Base-by-base conservation (phyloP, 2,329 filamentous ascomycete genomes). In the Colletotrichum godetiae region DNA sequence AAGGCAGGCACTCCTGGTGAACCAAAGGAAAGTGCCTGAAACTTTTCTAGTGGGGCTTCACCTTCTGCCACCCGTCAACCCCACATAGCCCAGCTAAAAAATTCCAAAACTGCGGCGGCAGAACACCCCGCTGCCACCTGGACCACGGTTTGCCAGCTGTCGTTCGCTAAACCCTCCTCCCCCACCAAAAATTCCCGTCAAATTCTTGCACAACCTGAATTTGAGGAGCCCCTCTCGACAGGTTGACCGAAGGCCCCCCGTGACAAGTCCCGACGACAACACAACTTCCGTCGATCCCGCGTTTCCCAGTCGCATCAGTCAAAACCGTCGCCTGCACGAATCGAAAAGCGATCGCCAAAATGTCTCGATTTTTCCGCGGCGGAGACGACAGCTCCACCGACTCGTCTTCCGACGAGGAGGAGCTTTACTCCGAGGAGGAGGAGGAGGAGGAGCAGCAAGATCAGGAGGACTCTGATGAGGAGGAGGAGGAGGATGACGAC, bases 351-450 rank as follows among this genome's bases (percentile, higher is more conserved):
- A 71, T 74, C 64, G 68, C 27, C 87, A 93, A 82, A 75, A 97
- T 96, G 94, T 98, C 97, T 90, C 94, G 95, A 88, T 99, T 98
- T 87, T 98, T 98, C 90, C 94, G 95, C 85, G 94, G 94, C 84
- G 94, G 93, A 81, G 88, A 90, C 88, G 95, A 97, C 86, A 98
- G 95, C 91, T 98, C 96, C 81, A 94, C 92, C 89, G 95, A 98
- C 86, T 95, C 91, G 88, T 95, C 94, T 89, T 97, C 95, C 81
- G 96, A 98, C 79, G 96, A 98, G 89, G 95, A 98, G 88, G 93
- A 95, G 86, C 92, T 98, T 86, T 97, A 97, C 91, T 91, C 90
- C 78, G 92, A 93, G 79, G 92, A 92, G 84, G 93, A 94, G 83
- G 90, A 92, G 80, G 86, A 88, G 78, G 91, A 91, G 83, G 82